Conservation (phyloP, 1,284 basidiomycete species). For the Stereum hirsutum region DNA sequence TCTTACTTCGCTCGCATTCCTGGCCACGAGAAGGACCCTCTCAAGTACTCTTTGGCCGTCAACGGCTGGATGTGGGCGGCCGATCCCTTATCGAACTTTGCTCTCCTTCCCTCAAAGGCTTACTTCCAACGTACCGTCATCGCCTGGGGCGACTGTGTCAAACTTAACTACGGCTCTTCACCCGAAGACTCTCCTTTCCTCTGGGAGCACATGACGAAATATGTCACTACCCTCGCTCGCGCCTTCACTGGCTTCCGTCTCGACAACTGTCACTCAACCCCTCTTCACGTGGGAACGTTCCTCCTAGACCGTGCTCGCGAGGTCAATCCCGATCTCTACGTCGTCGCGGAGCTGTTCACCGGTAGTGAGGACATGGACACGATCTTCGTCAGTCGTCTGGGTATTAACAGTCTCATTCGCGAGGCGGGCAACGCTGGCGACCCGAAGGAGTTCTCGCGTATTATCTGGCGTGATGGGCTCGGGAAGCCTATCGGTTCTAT, state of each 20-base stretch:
- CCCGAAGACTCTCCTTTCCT: constrained; percentile 87
- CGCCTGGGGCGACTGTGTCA: constrained; percentile 97
- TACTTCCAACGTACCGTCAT: constrained; percentile 96
- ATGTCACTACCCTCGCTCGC: constrained; percentile 72
- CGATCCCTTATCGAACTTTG: constrained; percentile 92
- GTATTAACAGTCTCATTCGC: constrained; percentile 86
- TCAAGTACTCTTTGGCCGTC: constrained; percentile 81
- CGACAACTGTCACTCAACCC: constrained; percentile 98
- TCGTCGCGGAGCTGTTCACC: constrained; percentile 96
- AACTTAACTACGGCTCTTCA: constrained; percentile 82
- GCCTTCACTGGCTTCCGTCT: constrained; percentile 94
- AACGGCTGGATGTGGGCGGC: constrained; percentile 99
- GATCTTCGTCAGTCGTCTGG: constrained; percentile 82
- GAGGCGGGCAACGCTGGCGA: constrained; percentile 89
- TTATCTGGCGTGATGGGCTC: constrained; percentile 82
- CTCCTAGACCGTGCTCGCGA: constrained; percentile 90
- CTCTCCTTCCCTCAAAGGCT: constrained; percentile 89
- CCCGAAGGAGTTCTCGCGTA: constrained; percentile 78
- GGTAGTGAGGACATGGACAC: constrained; percentile 92
- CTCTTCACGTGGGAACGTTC: constrained; percentile 84
- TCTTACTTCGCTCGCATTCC: constrained; percentile 83
- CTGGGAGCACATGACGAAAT: constrained; percentile 89
- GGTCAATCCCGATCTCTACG: constrained; percentile 86
- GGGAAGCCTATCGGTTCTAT: constrained; percentile 92
- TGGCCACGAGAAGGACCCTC: constrained; percentile 52